These are phyloP conservation scores for Aspergillus viridinutans DNA, from an alignment of 2,329 filamentous ascomycete genomes.

Conservation along the genomic window DNA sequence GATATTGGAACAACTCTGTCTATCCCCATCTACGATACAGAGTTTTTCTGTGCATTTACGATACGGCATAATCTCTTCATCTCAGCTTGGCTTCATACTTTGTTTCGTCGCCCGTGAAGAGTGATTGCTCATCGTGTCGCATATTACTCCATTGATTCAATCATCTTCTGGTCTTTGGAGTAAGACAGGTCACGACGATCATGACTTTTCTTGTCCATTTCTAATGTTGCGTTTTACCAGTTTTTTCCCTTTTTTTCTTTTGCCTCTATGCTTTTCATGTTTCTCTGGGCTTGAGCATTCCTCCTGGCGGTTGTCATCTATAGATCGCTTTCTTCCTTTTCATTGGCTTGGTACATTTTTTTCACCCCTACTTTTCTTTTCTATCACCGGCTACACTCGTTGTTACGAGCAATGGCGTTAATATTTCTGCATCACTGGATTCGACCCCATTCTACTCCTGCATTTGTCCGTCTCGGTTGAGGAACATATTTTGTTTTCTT, in stretches of 20 bases:
- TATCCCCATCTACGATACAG: constrained; percentile 13
- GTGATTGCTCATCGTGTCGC: constrained; percentile 14
- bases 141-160: constrained; percentile 10
- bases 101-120: constrained; percentile 10
- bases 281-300: constrained; percentile 32
- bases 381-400: constrained; percentile 3
- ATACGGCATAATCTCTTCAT: constrained; percentile 11
- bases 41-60: constrained; percentile 10
- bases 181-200: constrained; percentile 33
- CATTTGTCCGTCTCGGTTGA: constrained; percentile 21
- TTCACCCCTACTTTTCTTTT: constrained; percentile 2
- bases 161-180: constrained; percentile 14
- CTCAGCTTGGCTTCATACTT: constrained; percentile 11
- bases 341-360: constrained; percentile 31
- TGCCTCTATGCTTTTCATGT: constrained; percentile 4
- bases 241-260: constrained; percentile 28
- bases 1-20: constrained; percentile 21
- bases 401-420: constrained; percentile 23
- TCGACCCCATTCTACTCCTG: constrained; percentile 21
- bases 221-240: constrained; percentile 20
- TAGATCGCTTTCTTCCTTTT: constrained; percentile 33
- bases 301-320: constrained; percentile 33
- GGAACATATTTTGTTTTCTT: constrained; percentile 15
- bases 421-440: constrained; percentile 20
- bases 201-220: constrained; percentile 34